Evolutionary conservation across 495 filamentous ascomycete species (phyloP).

Genomic region (Aeminium ludgeri): DNA sequence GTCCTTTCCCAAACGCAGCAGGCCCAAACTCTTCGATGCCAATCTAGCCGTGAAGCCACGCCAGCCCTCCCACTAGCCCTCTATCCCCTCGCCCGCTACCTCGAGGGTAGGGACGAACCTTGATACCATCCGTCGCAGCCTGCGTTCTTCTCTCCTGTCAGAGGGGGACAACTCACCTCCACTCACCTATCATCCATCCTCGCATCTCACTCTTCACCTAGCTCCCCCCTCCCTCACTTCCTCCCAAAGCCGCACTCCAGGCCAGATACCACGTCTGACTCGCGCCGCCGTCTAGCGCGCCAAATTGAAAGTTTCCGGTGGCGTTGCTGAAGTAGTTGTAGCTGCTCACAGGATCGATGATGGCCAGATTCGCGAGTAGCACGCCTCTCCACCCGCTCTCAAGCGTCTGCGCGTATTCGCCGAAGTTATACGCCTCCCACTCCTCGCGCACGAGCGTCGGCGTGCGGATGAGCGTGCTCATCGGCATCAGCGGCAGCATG

Average conservation of each 20-base stretch:
- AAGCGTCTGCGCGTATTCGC: conserved; percentile 37
- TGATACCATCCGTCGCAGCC: no score
- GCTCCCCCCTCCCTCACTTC: not conserved
- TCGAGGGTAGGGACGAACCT: no score
- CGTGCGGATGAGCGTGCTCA: conserved; percentile 47
- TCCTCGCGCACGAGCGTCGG: conserved; percentile 63
- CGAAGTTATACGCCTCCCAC: conserved; percentile 54
- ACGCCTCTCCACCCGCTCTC: conserved; percentile 36
- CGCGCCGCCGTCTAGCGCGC: conserved; percentile 71
- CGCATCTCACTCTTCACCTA: conserved; percentile 1
- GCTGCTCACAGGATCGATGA: conserved; percentile 50
- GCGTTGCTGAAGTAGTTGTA: conserved; percentile 57
- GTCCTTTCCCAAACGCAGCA: no score
- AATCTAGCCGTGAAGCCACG: no score
- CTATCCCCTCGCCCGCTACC: no score
- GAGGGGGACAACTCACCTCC: no score
- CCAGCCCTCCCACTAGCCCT: no score
- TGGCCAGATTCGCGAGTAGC: conserved; percentile 64
- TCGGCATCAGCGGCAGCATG: conserved; percentile 79
- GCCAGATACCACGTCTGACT: conserved; percentile 81
- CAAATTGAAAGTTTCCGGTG: conserved; percentile 40
- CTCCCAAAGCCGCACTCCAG: conserved; percentile 44
- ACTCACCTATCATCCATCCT: no score
- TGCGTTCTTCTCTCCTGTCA: no score
- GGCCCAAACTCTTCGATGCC: no score